Base-by-base conservation (phyloP, 2,329 filamentous ascomycete species). In the Diaporthe sp. region DNA sequence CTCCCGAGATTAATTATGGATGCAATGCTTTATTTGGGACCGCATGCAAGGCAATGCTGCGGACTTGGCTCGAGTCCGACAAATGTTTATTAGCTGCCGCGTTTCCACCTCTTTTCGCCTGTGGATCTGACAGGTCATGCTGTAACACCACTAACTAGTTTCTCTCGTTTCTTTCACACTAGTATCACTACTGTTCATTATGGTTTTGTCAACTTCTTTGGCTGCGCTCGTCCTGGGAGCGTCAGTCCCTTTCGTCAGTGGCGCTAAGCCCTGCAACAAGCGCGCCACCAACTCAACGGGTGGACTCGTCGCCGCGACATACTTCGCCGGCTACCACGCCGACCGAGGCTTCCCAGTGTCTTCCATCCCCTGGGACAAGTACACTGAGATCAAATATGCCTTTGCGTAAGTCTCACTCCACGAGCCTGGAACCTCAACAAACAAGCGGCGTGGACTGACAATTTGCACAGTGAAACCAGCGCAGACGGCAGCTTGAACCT, bases 251-350 rank as follows among this genome's bases (percentile, higher is more conserved):
- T 53, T 68, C 22, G 62, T 37, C 19, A 68, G 46, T 25, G 62
- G 31, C n/a, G 60, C 25, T 6, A 68, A 68, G 31, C 31, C 19
- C 13, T 49, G 49, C 34, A 46, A 15, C 10, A 73, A 73, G 51
- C n/a, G 46, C 12, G 19, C 55, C 44, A 55, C 31, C 7, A 68
- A 67, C 39, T 68, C 60, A 31, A 22, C 62, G 12, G 60, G 37
- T 31, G 60, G 49, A 15, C 49, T 74, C 6, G 72, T 74, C 3
- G 19, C 72, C 19, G 37, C 72, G 22, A 71, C 68, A 4, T 79
- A 78, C 46, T 79, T 79, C n/a, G 77, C 77, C 49, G 78, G 78
- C 28, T 77, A 75, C 68, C 78, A 79, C 44, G 74, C 73, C 34
- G 39, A 73, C 34, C 57, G 65, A 25, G 73, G 72, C 28, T 77